Evolutionary conservation across 2,329 filamentous ascomycete species (phyloP), one percentile per base, ranked within the genome.

Genomic region (Clathrospora elynae): DNA sequence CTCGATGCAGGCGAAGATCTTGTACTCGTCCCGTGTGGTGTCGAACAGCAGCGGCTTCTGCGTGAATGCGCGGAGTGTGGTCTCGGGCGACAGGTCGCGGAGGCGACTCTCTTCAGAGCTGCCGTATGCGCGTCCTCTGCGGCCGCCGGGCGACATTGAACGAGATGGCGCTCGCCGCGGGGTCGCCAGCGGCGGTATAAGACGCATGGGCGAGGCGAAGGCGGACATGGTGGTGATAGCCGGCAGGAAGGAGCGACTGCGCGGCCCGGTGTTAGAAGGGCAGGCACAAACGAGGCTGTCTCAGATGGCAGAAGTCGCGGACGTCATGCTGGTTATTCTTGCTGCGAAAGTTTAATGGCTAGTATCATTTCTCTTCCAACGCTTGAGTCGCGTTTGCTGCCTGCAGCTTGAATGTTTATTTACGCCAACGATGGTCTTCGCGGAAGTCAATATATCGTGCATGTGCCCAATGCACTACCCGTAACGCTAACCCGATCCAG

Each of bases 1-100:
- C 47, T 84, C 79, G 45, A 90, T 78, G 62, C 83, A 87, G 32
- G 71, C 54, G 22, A 71, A 66, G 26, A 74, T 61, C n/a, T 64
- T 64, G 57, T 71, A 71, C 42, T 71, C 63, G 46, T 70, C 67
- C 33, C 62, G 61, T 48, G 64, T 68, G 46, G 69, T 73, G 46
- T 72, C 69, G 49, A 70, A 72, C 31, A 71, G 70, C 49, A 75
- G 62, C 47, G 73, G 73, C 48, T 70, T 65, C 35, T 73, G 66
- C 36, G 74, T 70, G 52, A 70, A 71, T 42, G 68, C 71, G 49
- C 70, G 70, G 40, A 73, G 64, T n/a, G 70, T 71, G 35, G 65
- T 68, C 41, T 67, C 68, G 24, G 73, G 73, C 3, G 73, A 69
- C 34, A 69, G 48, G 25, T 71, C 59, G 56, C 65, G 66, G 14